Evolutionary conservation across 2,329 filamentous ascomycete genomes (phyloP).

Genomic region (Malbranchea zuffiana): DNA sequence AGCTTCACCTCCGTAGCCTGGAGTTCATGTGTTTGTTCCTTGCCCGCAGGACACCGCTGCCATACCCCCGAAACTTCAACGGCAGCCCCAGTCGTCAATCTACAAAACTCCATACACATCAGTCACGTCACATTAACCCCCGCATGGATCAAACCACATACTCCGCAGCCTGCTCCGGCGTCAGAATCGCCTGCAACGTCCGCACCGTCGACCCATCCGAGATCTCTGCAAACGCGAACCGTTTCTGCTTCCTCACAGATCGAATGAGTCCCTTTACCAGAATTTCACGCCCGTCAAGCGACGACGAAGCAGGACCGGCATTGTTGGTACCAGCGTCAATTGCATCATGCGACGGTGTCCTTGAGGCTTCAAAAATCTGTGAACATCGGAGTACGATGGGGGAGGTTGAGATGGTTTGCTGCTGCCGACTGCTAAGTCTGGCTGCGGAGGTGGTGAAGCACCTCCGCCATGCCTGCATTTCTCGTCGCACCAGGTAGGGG

Average conservation of each 20-base stretch:
- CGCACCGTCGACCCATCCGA: slow-evolving; percentile 76
- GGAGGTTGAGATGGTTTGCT: too few relatives aligned
- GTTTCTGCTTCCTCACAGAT: slow-evolving; percentile 78
- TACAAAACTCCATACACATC: slow-evolving; percentile 30
- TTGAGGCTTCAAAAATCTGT: slow-evolving; percentile 28
- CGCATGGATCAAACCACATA: slow-evolving; percentile 37
- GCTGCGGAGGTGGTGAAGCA: slow-evolving; percentile 28
- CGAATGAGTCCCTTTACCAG: slow-evolving; percentile 68
- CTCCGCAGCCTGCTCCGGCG: slow-evolving; percentile 60
- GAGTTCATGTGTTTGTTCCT: slow-evolving; percentile 67
- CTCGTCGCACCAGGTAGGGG: too few relatives aligned
- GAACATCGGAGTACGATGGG: slow-evolving; percentile 27
- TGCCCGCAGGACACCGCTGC: slow-evolving; percentile 56
- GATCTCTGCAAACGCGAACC: slow-evolving; percentile 68
- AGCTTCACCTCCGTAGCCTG: slow-evolving; percentile 59
- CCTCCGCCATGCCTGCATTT: slow-evolving; percentile 34
- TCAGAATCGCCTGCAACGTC: slow-evolving; percentile 69
- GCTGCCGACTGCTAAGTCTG: slow-evolving; percentile 23
- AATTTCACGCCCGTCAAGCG: slow-evolving; percentile 33
- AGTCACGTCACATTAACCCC: slow-evolving; percentile 2
- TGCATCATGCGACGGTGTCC: slow-evolving; percentile 9
- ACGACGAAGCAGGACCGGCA: slow-evolving; percentile 18
- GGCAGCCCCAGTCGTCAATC: slow-evolving; percentile 70
- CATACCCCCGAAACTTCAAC: slow-evolving; percentile 68
- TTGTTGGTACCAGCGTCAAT: too few relatives aligned